A percentile compares a stretch with the other conserved stretches of the same genome.
These are phyloP conservation scores for Leucoagaricus sp. DNA, from an alignment of 1,284 basidiomycete species.

Conservation along the genomic window DNA sequence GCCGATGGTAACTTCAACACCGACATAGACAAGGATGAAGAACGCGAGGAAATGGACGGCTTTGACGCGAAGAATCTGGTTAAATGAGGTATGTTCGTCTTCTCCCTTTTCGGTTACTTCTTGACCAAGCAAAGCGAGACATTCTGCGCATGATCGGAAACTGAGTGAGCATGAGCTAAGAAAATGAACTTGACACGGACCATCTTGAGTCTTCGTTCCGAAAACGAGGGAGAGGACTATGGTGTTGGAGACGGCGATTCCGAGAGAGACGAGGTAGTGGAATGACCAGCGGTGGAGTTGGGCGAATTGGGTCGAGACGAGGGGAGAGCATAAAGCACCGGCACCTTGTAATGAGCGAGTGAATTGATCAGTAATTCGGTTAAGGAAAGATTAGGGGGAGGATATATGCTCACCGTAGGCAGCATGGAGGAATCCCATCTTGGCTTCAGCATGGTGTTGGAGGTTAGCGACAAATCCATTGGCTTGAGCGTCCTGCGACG, in stretches of 20 bases:
- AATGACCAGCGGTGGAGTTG: constrained; percentile 52
- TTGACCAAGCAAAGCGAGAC: constrained; percentile 24
- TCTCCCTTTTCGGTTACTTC: constrained; percentile 24
- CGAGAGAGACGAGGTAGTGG: constrained; percentile 65
- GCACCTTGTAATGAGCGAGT: constrained; percentile 45
- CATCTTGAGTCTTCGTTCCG: constrained; percentile 49
- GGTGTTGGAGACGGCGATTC: constrained; percentile 50
- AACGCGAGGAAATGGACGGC: constrained; percentile 60
- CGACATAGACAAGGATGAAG: constrained; percentile 69
- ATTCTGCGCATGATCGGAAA: constrained; percentile 31
- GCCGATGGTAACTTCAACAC: constrained; percentile 66
- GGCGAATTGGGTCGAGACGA: constrained; percentile 71
- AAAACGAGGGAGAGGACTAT: constrained; percentile 50
- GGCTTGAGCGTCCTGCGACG: constrained; percentile 53
- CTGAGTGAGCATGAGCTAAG: neutral
- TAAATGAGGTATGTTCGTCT: constrained; percentile 47
- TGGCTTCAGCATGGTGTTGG: constrained; percentile 41
- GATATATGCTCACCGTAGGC: constrained; percentile 39
- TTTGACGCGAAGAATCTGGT: constrained; percentile 53
- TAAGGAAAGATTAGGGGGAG: neutral
- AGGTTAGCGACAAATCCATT: constrained; percentile 56
- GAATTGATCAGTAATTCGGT: neutral
- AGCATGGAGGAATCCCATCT: constrained; percentile 59
- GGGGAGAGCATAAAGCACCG: constrained; percentile 67
- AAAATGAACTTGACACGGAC: constrained; percentile 33